phyloP scores from a whole-genome alignment of 768 basidiomycete genomes.

The Panaeolus papilionaceus region DNA sequence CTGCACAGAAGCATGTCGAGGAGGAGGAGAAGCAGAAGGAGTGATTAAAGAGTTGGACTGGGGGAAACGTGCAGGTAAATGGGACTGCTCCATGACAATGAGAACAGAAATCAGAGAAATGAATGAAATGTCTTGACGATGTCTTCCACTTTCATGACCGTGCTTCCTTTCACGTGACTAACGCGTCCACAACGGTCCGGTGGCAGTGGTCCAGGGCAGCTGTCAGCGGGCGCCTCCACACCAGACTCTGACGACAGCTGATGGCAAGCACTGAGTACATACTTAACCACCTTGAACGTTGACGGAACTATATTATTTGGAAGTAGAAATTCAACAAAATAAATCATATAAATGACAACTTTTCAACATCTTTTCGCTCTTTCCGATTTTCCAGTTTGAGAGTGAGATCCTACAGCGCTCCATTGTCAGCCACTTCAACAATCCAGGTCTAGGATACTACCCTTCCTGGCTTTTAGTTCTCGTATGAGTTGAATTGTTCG shows the following conservation, averaged over 20 bases:
- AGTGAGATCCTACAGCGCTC: background rate
- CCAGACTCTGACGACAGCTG: too few relatives aligned
- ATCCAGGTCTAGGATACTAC: background rate
- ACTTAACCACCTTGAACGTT: too few relatives aligned
- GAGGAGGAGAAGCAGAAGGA: constrained; percentile 61
- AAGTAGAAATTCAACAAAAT: too few relatives aligned
- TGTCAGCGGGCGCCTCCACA: too few relatives aligned
- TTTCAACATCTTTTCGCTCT: too few relatives aligned
- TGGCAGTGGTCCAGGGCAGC: too few relatives aligned
- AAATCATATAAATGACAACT: too few relatives aligned
- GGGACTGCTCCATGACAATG: constrained; percentile 13
- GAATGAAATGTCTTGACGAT: background rate
- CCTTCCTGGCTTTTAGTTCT: background rate
- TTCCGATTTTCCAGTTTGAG: too few relatives aligned
- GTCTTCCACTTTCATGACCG: constrained; percentile 3
- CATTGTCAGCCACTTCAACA: too few relatives aligned
- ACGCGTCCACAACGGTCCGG: background rate
- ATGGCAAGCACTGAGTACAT: too few relatives aligned
- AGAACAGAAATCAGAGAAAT: constrained; percentile 7
- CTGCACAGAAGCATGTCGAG: constrained; percentile 23
- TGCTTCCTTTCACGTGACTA: background rate
- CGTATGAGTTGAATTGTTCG: background rate
- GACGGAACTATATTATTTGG: too few relatives aligned
- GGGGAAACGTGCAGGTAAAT: constrained; percentile 2
- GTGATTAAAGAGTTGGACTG: constrained; percentile 43